Percentiles rank a stretch among this genome's conserved stretches.
These are phyloP conservation scores for Gyromitra esculenta DNA, from an alignment of 2,329 filamentous ascomycete genomes.

Conservation along the genomic window DNA sequence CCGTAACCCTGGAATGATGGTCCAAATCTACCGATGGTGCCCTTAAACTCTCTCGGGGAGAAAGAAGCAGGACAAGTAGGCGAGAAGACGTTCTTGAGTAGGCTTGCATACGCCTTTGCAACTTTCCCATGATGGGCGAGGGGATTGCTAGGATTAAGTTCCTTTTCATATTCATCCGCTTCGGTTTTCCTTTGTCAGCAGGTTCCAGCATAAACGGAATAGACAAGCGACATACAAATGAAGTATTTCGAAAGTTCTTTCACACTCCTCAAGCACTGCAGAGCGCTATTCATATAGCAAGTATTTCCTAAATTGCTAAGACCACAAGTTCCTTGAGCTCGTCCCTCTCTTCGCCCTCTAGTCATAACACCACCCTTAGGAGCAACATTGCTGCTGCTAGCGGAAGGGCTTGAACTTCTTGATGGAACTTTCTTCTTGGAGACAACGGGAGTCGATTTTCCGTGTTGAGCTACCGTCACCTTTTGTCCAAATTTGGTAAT, in stretches of 20 bases:
- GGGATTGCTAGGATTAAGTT: conserved; percentile 86
- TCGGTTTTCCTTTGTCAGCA: conserved; percentile 42
- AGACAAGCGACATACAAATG: conserved; percentile 64
- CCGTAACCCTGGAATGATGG: conserved; percentile 91
- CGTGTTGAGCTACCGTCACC: conserved; percentile 61
- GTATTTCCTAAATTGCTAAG: conserved; percentile 93
- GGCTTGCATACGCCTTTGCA: conserved; percentile 80
- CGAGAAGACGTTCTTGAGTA: conserved; percentile 81
- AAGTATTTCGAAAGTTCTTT: conserved; percentile 96
- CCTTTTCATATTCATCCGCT: conserved; percentile 75
- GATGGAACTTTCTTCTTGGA: conserved; percentile 55
- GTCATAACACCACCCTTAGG: conserved; percentile 71
- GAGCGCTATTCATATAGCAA: conserved; percentile 98
- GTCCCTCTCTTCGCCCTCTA: conserved; percentile 74
- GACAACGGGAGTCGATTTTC: conserved; percentile 59
- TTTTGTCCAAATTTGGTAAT: conserved; percentile 59
- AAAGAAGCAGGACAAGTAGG: conserved; percentile 74
- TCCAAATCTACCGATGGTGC: conserved; percentile 79
- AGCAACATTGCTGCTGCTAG: conserved; percentile 73
- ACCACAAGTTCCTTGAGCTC: conserved; percentile 79
- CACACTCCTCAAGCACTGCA: conserved; percentile 92
- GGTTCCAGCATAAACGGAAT: conserved; percentile 32
- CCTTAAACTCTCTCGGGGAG: conserved; percentile 83
- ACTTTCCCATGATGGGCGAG: conserved; percentile 86
- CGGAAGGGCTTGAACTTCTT: conserved; percentile 58